Conservation (phyloP, 164 flowering plant species). For the Aristolochia californica region DNA sequence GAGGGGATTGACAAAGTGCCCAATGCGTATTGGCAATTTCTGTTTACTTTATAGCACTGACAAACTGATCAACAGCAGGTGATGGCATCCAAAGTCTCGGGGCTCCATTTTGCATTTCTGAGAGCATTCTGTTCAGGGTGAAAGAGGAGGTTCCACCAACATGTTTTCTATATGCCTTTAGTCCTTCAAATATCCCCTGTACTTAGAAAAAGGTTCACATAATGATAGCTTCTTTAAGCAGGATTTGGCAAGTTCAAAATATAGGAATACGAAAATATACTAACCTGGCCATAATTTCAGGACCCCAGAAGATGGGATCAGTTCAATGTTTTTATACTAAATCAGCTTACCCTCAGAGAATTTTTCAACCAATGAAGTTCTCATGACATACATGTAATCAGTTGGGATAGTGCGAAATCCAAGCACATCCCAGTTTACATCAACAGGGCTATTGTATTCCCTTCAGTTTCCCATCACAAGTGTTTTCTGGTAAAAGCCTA, state of each 20-base stretch:
- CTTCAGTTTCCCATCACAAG: conserved; percentile 1
- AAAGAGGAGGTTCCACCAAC: conserved; percentile 56
- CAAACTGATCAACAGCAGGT: conserved; percentile 70
- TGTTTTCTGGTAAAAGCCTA: too few species aligned
- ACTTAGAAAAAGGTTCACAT: too few species aligned
- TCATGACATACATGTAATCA: conserved; percentile 65
- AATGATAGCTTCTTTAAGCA: neutral
- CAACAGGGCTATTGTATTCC: conserved; percentile 26
- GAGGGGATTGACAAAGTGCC: conserved; percentile 25
- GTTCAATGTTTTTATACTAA: conserved; percentile 46
- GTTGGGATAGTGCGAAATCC: conserved; percentile 52
- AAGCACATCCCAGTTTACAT: conserved; percentile 63
- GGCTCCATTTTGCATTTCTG: conserved; percentile 70
- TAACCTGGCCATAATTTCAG: conserved; percentile 77
- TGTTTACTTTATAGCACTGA: conserved; percentile 68
- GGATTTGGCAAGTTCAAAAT: neutral
- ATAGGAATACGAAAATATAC: neutral
- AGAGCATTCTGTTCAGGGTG: conserved; percentile 82
- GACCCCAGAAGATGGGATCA: conserved; percentile 75
- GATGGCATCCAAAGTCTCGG: conserved; percentile 89
- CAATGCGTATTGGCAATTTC: conserved; percentile 70
- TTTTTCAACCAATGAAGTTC: conserved; percentile 16
- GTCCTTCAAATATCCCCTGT: conserved; percentile 82
- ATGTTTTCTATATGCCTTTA: conserved; percentile 61
- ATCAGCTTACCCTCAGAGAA: conserved; percentile 38